Evolutionary conservation across 805 yeast species (phyloP).

Genomic region (Wickerhamomyces hampshirensis): DNA sequence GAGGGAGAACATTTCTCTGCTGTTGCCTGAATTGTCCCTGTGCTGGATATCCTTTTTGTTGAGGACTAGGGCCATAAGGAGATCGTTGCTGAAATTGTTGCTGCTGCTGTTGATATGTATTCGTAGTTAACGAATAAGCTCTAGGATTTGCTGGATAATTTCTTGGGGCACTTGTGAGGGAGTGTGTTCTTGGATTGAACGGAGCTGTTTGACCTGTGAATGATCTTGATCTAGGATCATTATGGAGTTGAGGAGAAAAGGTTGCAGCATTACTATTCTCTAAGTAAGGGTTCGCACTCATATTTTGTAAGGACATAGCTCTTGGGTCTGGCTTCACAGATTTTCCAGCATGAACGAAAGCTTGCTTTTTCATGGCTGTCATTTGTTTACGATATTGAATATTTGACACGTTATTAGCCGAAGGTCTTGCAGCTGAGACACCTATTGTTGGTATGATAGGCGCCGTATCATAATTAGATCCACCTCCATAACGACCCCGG

Average conservation of each 20-base stretch:
- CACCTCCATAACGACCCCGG: constrained; percentile 60
- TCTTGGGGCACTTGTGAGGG: constrained; percentile 9
- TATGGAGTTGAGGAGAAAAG: background rate
- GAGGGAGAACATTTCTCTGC: constrained; percentile 1
- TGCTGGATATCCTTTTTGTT: background rate
- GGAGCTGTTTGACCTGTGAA: constrained; percentile 34
- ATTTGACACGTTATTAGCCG: constrained; percentile 37
- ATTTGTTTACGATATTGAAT: constrained; percentile 65
- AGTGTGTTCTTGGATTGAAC: constrained; percentile 14
- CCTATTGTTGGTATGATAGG: constrained; percentile 73
- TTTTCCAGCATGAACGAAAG: constrained; percentile 40
- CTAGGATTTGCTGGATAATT: constrained; percentile 10
- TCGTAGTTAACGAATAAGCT: constrained; percentile 20
- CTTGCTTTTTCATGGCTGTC: constrained; percentile 61
- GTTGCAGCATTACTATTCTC: background rate
- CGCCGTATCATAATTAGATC: constrained; percentile 47
- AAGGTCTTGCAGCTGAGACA: constrained; percentile 24
- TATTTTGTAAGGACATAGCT: constrained; percentile 39
- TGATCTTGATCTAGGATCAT: constrained; percentile 29
- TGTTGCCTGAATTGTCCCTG: background rate
- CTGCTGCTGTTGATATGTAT: constrained; percentile 14
- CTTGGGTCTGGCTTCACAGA: constrained; percentile 31
- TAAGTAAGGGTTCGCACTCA: constrained; percentile 20
- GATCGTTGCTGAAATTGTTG: constrained; percentile 1
- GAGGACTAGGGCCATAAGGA: background rate